phyloP scores from a whole-genome alignment of 306 rosid species.

The Gillenia trifoliata region DNA sequence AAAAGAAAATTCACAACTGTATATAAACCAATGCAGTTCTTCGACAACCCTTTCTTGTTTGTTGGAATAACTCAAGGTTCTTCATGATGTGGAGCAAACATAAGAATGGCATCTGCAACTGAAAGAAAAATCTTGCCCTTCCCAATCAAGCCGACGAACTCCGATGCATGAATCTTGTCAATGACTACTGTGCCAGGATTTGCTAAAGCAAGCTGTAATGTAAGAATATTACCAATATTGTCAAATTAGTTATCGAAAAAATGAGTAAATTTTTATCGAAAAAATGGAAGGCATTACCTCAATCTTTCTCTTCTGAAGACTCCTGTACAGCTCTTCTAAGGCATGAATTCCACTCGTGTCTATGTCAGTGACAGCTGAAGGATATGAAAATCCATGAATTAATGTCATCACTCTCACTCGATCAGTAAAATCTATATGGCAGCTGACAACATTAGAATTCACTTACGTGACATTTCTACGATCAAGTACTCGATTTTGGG shows the following conservation, averaged over 20 bases:
- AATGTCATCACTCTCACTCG: not conserved
- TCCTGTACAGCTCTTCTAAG: slow-evolving; percentile 45
- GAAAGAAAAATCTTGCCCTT: slow-evolving; percentile 57
- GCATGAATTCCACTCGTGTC: slow-evolving; percentile 83
- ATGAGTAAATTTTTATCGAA: too few relatives aligned
- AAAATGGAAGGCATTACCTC: slow-evolving; percentile 28
- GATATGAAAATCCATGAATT: not conserved
- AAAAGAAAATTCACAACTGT: too few relatives aligned
- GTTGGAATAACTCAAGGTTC: slow-evolving; percentile 7
- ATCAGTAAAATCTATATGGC: not conserved
- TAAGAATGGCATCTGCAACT: slow-evolving; percentile 61
- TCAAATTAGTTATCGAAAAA: not conserved
- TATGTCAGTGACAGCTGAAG: slow-evolving; percentile 73
- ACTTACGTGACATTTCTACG: slow-evolving; percentile 85
- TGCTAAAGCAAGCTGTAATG: slow-evolving; percentile 55
- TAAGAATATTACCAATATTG: not conserved
- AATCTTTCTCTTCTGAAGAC: slow-evolving; percentile 48
- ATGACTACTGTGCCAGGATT: slow-evolving; percentile 75
- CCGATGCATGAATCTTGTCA: slow-evolving; percentile 66
- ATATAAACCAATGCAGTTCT: not conserved
- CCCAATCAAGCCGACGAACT: slow-evolving; percentile 46
- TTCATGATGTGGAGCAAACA: slow-evolving; percentile 28
- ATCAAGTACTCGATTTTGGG: slow-evolving; percentile 38
- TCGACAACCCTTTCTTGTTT: not conserved
- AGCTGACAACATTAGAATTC: not conserved